Evolutionary conservation across 805 yeast species (phyloP).

Genomic region (Nakazawaea ambrosiae): DNA sequence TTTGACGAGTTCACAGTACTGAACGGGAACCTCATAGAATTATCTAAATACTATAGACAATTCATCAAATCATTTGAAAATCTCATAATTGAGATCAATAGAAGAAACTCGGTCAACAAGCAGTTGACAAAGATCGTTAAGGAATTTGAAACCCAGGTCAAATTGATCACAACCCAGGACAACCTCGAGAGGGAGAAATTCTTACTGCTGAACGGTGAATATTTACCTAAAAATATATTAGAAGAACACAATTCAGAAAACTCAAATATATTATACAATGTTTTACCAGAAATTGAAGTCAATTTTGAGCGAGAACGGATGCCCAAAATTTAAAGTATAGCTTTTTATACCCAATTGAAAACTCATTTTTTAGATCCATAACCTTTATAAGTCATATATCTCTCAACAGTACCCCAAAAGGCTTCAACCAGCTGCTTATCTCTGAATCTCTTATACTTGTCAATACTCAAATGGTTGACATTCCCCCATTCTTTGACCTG

Average conservation of each 20-base stretch:
- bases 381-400: conserved; percentile 63
- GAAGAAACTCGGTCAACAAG: conserved; percentile 37
- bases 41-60: conserved; percentile 41
- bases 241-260: conserved; percentile 12
- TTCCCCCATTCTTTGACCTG: conserved; percentile 76
- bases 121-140: conserved; percentile 32
- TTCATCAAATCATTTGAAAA: conserved; percentile 47
- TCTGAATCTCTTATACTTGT: conserved; percentile 75
- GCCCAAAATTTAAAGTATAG: conserved; percentile 10
- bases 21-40: conserved; percentile 16
- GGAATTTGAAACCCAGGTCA: conserved; percentile 33
- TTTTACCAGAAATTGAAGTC: conserved; percentile 10
- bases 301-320: conserved; percentile 10
- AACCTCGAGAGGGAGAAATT: conserved; percentile 34
- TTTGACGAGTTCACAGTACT: not conserved
- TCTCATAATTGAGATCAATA: conserved; percentile 42
- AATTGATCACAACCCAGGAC: conserved; percentile 36
- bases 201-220: conserved; percentile 41
- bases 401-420: conserved; percentile 82
- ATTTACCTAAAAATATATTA: conserved; percentile 37
- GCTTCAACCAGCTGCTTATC: conserved; percentile 82
- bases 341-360: too few relatives aligned
- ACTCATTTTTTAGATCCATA: conserved; percentile 24
- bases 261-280: conserved; percentile 11
- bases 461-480: conserved; percentile 69